Evolutionary conservation across 1,284 basidiomycete species (phyloP), one percentile per base, ranked within the genome.

Genomic region (Rhodotorula sp.): DNA sequence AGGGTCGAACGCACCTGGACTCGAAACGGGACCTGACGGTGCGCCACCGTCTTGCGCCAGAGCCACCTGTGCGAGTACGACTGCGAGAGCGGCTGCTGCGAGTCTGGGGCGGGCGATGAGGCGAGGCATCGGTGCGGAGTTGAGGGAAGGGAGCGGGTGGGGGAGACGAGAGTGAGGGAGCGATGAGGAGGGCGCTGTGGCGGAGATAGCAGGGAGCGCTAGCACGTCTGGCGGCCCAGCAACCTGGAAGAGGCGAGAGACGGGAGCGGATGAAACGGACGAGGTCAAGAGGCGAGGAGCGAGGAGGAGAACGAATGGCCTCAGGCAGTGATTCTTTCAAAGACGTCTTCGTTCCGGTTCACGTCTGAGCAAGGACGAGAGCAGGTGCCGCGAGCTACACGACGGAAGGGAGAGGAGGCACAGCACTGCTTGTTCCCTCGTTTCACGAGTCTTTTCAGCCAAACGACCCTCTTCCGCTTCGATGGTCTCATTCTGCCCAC

Each of bases 1-100:
- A 44, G 40, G n/a, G n/a, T n/a, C 24, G 55, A n/a, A 56, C 55
- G 34, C 55, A 57, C 55, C 55, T 11, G 34, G 34, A 44, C 55
- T 57, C 34, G 55, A 57, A 22, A 26, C 26, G 4, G 55, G 37
- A 6, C 55, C 55, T 15, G 55, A 24, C 7, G 55, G 55, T 26
- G 55, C 55, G 16, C 40, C 16, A 15, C 40, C 40, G 40, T 44
- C 40, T 44, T 44, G 40, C 40, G 40, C 10, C 13, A 52, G n/a
- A 18, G 18, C 51, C 16, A 52, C 51, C 15, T 28, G 13, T 52
- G 51, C 51, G 6, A 28, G 26, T 26, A 15, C n/a, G 26, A 52
- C 3, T 44, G 16, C 40, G 16, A 44, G 40, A 20, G 28, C 31
- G 52, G 9, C 22, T 22, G 48, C 48, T 51, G 18, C 52, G 13